Evolutionary conservation across 805 yeast species (phyloP).

Genomic region (Monosporozyma yasuniensis): DNA sequence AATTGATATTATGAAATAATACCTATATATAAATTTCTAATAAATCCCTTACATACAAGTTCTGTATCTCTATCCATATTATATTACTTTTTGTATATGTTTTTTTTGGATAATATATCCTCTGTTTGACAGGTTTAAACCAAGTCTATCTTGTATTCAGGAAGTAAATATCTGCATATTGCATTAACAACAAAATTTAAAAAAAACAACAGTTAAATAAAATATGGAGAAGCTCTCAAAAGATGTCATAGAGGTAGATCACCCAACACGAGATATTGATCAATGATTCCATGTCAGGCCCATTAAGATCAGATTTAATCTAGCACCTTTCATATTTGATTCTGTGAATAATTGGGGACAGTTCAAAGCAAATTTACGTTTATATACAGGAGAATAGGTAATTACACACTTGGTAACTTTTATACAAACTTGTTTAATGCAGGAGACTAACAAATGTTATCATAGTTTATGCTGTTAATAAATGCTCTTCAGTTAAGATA

Average conservation of each 20-base stretch:
- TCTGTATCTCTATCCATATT: slow-evolving; percentile 4
- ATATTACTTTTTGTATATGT: background rate
- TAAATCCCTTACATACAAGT: slow-evolving; percentile 4
- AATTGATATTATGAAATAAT: background rate
- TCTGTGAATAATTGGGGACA: background rate
- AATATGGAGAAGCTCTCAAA: background rate
- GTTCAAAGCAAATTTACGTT: background rate
- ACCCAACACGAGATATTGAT: background rate
- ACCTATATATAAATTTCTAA: background rate
- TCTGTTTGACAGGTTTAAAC: background rate
- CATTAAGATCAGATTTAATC: no score
- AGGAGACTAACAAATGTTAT: background rate
- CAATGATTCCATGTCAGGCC: no score
- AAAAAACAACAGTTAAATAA: background rate
- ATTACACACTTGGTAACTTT: background rate
- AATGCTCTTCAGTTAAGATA: background rate
- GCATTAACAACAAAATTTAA: background rate
- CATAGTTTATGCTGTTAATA: background rate
- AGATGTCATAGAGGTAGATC: background rate
- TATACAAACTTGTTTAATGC: background rate
- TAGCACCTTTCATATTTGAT: no score
- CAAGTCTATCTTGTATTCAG: background rate
- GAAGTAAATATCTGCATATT: background rate
- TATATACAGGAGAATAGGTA: background rate
- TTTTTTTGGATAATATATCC: background rate